These are phyloP conservation scores for Fusarium vanettenii DNA, from an alignment of 2,329 filamentous ascomycete genomes.

Conservation along the genomic window DNA sequence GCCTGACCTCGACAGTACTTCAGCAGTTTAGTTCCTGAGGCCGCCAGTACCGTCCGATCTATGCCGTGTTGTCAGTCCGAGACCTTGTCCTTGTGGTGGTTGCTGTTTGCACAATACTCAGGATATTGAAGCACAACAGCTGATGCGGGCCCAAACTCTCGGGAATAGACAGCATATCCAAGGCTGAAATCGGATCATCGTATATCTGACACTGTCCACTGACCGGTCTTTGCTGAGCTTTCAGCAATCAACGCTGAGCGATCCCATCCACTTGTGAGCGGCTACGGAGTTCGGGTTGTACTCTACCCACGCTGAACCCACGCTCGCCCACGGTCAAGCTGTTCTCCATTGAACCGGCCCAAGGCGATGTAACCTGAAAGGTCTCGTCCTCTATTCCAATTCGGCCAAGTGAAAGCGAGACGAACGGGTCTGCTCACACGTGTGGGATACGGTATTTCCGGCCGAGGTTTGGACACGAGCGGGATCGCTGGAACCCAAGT, in stretches of 20 bases:
- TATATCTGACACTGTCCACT: neutral
- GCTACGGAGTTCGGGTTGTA: neutral
- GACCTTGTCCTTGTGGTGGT: neutral
- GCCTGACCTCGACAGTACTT: neutral
- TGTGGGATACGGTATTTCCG: neutral
- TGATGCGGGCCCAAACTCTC: neutral
- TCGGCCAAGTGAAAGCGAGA: neutral
- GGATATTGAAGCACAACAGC: neutral
- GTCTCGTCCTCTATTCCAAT: neutral
- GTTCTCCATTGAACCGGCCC: neutral
- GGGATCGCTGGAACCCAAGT: neutral
- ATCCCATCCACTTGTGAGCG: neutral
- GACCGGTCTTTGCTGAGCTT: neutral
- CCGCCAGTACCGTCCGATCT: neutral
- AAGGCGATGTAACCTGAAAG: conserved; percentile 2
- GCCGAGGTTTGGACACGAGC: neutral
- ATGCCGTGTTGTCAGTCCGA: neutral
- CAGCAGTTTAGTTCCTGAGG: neutral
- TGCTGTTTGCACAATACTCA: neutral
- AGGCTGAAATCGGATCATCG: neutral
- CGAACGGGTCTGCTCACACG: neutral
- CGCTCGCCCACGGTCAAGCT: neutral
- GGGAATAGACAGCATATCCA: neutral
- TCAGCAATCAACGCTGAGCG: neutral
- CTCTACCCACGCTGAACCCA: neutral